phyloP scores from a whole-genome alignment of 1,284 basidiomycete species.

The Nidula niveotomentosa region DNA sequence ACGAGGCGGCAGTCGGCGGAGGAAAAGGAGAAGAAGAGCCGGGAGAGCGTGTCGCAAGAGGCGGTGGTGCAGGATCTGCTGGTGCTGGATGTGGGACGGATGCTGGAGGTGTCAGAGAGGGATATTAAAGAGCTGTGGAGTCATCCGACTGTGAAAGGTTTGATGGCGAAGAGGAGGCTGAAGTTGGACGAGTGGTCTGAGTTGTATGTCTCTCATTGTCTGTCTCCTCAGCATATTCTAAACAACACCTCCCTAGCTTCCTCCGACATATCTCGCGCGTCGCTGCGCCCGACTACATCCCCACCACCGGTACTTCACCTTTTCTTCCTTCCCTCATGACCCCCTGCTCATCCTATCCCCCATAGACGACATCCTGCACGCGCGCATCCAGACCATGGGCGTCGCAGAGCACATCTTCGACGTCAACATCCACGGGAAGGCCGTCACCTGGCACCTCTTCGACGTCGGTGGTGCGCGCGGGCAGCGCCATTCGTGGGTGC shows the following conservation, averaged over 20 bases:
- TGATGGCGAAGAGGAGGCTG: constrained; percentile 67
- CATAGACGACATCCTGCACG: constrained; percentile 79
- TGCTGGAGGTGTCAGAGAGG: constrained; percentile 55
- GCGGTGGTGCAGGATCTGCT: constrained; percentile 48
- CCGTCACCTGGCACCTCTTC: constrained; percentile 76
- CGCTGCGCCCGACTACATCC: constrained; percentile 63
- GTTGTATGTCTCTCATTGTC: constrained; percentile 54
- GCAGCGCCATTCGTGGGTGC: constrained; percentile 81
- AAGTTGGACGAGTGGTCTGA: constrained; percentile 83
- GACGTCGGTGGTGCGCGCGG: constrained; percentile 83
- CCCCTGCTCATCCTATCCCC: constrained; percentile 26
- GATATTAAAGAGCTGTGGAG: constrained; percentile 72
- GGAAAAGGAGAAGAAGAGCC: constrained; percentile 30
- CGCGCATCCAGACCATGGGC: constrained; percentile 83
- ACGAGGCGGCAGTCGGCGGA: constrained; percentile 20
- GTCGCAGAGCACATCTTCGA: constrained; percentile 78
- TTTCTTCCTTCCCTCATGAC: constrained; percentile 5
- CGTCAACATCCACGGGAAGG: constrained; percentile 71
- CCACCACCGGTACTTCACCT: constrained; percentile 57
- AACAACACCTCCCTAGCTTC: constrained; percentile 49
- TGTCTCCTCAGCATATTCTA: constrained; percentile 1
- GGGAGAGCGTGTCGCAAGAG: constrained; percentile 27
- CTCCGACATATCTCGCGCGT: constrained; percentile 70
- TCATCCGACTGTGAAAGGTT: constrained; percentile 62
- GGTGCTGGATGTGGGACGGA: constrained; percentile 56